phyloP scores from a whole-genome alignment of 176 grass and related monocot genomes.

The Guadua angustifolia region DNA sequence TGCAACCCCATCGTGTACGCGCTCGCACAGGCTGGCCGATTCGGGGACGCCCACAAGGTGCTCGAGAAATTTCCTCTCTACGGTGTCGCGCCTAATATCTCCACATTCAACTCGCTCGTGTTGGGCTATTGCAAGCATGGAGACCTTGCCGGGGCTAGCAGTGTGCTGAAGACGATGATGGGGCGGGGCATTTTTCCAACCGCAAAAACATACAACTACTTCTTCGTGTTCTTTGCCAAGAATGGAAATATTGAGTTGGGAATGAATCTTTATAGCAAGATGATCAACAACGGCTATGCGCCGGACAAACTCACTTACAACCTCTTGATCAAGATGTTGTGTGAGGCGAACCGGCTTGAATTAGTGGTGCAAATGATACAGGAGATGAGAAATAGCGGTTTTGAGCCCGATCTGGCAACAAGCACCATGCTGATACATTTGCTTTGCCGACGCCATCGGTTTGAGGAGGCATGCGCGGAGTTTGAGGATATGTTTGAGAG shows the following conservation, averaged over 20 bases:
- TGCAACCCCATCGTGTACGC: conserved; percentile 82
- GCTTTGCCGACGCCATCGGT: conserved; percentile 58
- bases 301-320: conserved; percentile 65
- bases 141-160: conserved; percentile 62
- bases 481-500: conserved; percentile 76
- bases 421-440: conserved; percentile 90
- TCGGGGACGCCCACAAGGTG: conserved; percentile 68
- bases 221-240: conserved; percentile 70
- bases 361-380: conserved; percentile 65
- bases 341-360: conserved; percentile 60
- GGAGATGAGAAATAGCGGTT: conserved; percentile 68
- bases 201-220: conserved; percentile 75
- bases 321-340: conserved; percentile 78
- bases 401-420: conserved; percentile 69
- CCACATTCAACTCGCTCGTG: conserved; percentile 80
- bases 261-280: conserved; percentile 88
- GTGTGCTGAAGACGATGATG: conserved; percentile 72
- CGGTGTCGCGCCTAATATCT: conserved; percentile 67
- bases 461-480: conserved; percentile 64
- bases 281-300: conserved; percentile 66
- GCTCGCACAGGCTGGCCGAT: conserved; percentile 60
- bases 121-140: conserved; percentile 74
- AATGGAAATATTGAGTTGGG: conserved; percentile 60
- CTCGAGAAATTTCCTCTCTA: conserved; percentile 87
- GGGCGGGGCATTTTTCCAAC: conserved; percentile 66